Evolutionary conservation across 306 rosid species (phyloP), one percentile per base, ranked within the genome.

Genomic region (Acacia melanoxylon): DNA sequence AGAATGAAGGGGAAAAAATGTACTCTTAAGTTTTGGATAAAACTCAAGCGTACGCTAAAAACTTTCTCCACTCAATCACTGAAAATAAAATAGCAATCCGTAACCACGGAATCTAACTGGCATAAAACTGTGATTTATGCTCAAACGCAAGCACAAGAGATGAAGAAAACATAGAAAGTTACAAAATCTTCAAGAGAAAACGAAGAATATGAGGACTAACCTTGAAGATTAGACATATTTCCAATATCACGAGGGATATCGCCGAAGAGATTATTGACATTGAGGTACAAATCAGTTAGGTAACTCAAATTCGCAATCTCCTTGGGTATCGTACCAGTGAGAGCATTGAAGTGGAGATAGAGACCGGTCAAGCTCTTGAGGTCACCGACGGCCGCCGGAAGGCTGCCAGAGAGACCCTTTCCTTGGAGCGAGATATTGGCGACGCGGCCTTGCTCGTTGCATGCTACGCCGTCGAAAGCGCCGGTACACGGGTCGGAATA

Each of bases 301-400:
- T 83, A 77, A 68, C 88, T 88, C 54, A 93, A 88, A 46, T 70
- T 81, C 0, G 90, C 70, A 83, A 95, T 86, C 80, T 93, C 95
- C 63, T 48, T 89, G 1, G 99, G 99, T 14, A 95, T 92, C 52
- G 68, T 86, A 5, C 99, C 99, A 37, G 77, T 84, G 72, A 95
- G 82, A 74, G 78, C 84, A 83, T 95, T 95, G 80, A 89, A 95
- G 77, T 95, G 99, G 79, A 95, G 72, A 74, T 89, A 95, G 78
- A 95, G 86, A 76, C 93, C 99, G 0, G 98, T 85, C 77, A 95
- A 79, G 82, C 90, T 87, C 82, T 90, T 89, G 54, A 95, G 93
- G 78, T 67, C 84, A 42, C 94, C 92, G 68, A 95, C 73, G 8
- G 93, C 93, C 24, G 91, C 82, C 41, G 71, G 45, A 16, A 66